Percentiles rank a stretch among this genome's conserved stretches.
These are phyloP conservation scores for Sedum album DNA, from an alignment of 164 flowering plant genomes.

Conservation along the genomic window DNA sequence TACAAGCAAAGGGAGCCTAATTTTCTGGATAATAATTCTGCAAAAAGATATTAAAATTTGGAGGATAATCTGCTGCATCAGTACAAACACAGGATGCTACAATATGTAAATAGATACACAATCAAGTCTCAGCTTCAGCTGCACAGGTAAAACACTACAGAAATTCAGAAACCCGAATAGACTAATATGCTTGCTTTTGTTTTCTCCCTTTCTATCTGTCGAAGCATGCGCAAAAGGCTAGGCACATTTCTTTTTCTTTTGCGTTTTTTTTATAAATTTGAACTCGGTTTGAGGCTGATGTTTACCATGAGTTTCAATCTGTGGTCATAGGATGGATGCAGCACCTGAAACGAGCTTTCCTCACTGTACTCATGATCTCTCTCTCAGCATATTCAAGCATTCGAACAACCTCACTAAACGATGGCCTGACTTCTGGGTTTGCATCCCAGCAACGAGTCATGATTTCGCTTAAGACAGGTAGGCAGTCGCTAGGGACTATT, in stretches of 20 bases:
- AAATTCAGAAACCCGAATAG: background rate
- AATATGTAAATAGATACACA: background rate
- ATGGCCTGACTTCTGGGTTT: background rate
- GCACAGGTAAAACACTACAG: background rate
- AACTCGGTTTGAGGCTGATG: no score
- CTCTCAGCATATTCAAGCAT: background rate
- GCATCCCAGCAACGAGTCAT: background rate
- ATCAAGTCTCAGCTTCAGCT: slow-evolving; percentile 3
- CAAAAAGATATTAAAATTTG: background rate
- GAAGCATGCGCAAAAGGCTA: background rate
- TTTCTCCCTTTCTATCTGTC: no score
- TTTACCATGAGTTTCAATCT: background rate
- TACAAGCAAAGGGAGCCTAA: no score
- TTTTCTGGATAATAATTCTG: no score
- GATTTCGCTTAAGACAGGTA: background rate
- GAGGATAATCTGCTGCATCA: background rate
- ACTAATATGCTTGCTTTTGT: background rate
- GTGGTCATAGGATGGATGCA: slow-evolving; percentile 1
- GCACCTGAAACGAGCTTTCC: background rate
- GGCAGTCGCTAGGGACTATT: background rate
- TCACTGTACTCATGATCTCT: background rate
- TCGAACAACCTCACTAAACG: background rate
- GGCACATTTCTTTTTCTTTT: background rate
- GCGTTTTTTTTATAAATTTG: background rate
- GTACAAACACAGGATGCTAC: background rate